Conservation (phyloP, 257 asterid genomes). For the Fraxinus americana region DNA sequence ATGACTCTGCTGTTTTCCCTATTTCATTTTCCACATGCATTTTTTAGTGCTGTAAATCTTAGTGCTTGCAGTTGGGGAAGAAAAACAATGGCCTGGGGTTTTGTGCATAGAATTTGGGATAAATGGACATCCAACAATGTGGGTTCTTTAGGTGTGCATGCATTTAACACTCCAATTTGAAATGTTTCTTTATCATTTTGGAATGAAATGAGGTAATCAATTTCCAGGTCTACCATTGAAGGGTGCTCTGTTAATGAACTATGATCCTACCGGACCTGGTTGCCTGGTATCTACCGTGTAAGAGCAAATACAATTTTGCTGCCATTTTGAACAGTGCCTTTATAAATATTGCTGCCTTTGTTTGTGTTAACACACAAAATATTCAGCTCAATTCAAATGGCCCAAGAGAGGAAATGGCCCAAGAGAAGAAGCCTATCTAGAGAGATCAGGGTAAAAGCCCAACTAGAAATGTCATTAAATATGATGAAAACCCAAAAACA, state of each 20-base stretch:
- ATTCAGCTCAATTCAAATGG: too few species aligned
- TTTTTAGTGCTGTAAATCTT: slow-evolving; percentile 3
- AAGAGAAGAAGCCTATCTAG: too few species aligned
- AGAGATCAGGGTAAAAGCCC: too few species aligned
- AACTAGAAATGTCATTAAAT: too few species aligned
- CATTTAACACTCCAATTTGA: slow-evolving; percentile 9
- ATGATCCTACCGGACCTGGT: slow-evolving; percentile 89
- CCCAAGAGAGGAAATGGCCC: too few species aligned
- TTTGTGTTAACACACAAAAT: too few species aligned
- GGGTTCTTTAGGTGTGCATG: slow-evolving; percentile 61
- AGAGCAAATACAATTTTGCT: slow-evolving; percentile 25
- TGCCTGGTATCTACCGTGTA: slow-evolving; percentile 85
- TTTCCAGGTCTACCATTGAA: slow-evolving; percentile 63
- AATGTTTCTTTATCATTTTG: not conserved
- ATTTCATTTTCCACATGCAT: not conserved
- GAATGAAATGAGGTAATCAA: not conserved
- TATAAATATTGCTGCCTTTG: not conserved
- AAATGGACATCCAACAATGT: slow-evolving; percentile 67
- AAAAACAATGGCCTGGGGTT: slow-evolving; percentile 73
- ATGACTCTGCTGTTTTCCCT: slow-evolving; percentile 15
- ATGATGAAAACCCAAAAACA: too few species aligned
- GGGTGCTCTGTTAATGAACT: slow-evolving; percentile 77
- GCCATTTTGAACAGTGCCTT: not conserved
- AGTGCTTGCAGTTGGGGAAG: slow-evolving; percentile 26
- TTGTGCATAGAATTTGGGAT: slow-evolving; percentile 72